phyloP scores from a whole-genome alignment of 2,329 filamentous ascomycete genomes.

The Cladobotryum protrusum region DNA sequence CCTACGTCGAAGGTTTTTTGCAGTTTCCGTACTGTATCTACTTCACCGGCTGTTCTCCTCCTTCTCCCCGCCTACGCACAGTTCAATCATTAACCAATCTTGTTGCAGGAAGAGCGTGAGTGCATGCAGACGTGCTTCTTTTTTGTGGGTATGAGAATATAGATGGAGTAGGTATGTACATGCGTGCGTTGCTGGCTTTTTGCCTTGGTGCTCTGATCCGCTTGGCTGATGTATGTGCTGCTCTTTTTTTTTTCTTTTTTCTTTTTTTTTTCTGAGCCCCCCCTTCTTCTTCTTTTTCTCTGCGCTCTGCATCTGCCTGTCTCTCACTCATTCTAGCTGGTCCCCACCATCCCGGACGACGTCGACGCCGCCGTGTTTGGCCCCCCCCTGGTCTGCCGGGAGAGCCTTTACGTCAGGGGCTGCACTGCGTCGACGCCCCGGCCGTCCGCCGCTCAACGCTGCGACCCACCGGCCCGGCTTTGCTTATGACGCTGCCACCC shows the following conservation, averaged over 20 bases:
- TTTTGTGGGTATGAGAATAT: too few relatives aligned
- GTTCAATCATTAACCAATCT: too few relatives aligned
- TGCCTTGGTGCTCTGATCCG: too few relatives aligned
- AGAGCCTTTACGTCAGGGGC: constrained; percentile 11
- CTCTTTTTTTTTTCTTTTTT: background rate
- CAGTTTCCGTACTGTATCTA: too few relatives aligned
- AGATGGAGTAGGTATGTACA: background rate
- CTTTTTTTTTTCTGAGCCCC: background rate
- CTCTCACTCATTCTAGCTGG: constrained; percentile 1
- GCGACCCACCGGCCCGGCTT: constrained; percentile 9
- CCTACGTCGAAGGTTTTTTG: too few relatives aligned
- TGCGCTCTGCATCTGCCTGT: background rate
- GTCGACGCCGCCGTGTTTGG: constrained; percentile 4
- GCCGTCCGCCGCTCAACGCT: constrained; percentile 9
- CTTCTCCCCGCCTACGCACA: too few relatives aligned
- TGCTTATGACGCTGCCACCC: background rate
- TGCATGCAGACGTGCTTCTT: too few relatives aligned
- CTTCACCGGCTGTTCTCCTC: too few relatives aligned
- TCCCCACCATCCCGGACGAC: constrained; percentile 5
- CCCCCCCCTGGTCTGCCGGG: constrained; percentile 3
- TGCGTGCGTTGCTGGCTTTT: background rate
- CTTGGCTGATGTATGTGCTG: background rate
- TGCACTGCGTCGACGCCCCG: constrained; percentile 12
- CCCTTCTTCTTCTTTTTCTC: background rate
- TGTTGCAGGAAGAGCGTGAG: too few relatives aligned